These are phyloP conservation scores for Rosellinia necatrix DNA, from an alignment of 2,329 filamentous ascomycete genomes.

Conservation along the genomic window DNA sequence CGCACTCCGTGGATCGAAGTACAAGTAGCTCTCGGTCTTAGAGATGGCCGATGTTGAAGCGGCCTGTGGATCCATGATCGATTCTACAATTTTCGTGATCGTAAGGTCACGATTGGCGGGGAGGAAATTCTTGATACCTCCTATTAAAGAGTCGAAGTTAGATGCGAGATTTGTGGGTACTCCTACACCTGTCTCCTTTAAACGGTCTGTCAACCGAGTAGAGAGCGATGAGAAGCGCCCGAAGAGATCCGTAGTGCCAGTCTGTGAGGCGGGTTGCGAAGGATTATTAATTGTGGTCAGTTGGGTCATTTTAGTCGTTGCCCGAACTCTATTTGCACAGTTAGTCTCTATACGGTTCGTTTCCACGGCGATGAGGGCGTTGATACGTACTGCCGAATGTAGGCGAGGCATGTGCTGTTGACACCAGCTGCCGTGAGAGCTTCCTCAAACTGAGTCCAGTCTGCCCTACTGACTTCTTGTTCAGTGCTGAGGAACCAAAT, in stretches of 20 bases:
- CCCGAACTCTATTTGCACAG: constrained; percentile 68
- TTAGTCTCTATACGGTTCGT: constrained; percentile 32
- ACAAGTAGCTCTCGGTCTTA: constrained; percentile 95
- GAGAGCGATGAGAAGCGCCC: constrained; percentile 91
- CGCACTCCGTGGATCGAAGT: constrained; percentile 93
- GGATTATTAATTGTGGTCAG: constrained; percentile 87
- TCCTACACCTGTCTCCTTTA: constrained; percentile 86
- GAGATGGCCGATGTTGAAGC: constrained; percentile 90
- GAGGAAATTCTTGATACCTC: constrained; percentile 97
- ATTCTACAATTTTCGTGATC: constrained; percentile 96
- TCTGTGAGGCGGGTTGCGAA: constrained; percentile 63
- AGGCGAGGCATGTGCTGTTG: constrained; percentile 78
- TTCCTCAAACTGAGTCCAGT: constrained; percentile 86
- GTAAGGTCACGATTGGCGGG: constrained; percentile 94
- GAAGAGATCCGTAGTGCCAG: constrained; percentile 77
- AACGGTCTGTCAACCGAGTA: constrained; percentile 86
- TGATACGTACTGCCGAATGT: constrained; percentile 76
- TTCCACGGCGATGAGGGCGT: not conserved
- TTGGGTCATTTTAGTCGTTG: constrained; percentile 98
- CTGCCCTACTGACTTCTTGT: constrained; percentile 78
- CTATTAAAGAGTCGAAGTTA: constrained; percentile 93
- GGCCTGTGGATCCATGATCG: constrained; percentile 92
- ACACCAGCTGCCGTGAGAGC: constrained; percentile 76
- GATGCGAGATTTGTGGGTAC: constrained; percentile 66
- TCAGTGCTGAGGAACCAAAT: constrained; percentile 98